Evolutionary conservation across 2,329 filamentous ascomycete genomes (phyloP).

Genomic region (Diplocarpon rosae): DNA sequence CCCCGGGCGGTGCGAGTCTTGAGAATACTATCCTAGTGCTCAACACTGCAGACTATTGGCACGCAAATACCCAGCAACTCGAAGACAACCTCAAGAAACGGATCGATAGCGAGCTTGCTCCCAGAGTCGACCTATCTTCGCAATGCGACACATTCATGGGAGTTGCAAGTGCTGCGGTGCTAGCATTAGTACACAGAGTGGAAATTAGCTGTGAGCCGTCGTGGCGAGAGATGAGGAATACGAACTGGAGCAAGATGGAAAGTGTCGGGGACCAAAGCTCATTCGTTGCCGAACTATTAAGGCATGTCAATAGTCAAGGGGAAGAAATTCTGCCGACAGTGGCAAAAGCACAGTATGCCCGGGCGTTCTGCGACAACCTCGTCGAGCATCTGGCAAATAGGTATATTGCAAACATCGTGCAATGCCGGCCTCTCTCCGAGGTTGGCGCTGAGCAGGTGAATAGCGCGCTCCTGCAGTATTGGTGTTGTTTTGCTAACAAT

Average conservation of each 20-base stretch:
- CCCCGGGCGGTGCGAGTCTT: constrained; percentile 39
- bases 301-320: constrained; percentile 58
- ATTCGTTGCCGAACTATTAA: constrained; percentile 75
- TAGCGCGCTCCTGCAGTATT: background rate
- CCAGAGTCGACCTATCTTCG: constrained; percentile 76
- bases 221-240: constrained; percentile 97
- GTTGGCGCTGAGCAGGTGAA: constrained; percentile 81
- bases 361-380: constrained; percentile 92
- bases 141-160: constrained; percentile 94
- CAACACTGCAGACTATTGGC: constrained; percentile 97
- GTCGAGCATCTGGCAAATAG: constrained; percentile 73
- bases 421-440: constrained; percentile 84
- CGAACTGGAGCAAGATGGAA: constrained; percentile 88
- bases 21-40: constrained; percentile 78
- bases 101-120: constrained; percentile 67
- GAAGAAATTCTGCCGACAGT: constrained; percentile 66
- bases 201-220: constrained; percentile 73
- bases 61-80: constrained; percentile 81
- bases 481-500: constrained; percentile 17
- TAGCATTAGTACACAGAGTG: constrained; percentile 73
- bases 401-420: constrained; percentile 76
- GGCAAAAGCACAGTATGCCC: constrained; percentile 84
- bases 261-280: constrained; percentile 86
- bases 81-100: constrained; percentile 90
- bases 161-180: constrained; percentile 78